A percentile compares a stretch with the other conserved stretches of the same genome.
Evolutionary conservation across 805 yeast genomes (phyloP).

Genomic region (Starmera pachycereana): DNA sequence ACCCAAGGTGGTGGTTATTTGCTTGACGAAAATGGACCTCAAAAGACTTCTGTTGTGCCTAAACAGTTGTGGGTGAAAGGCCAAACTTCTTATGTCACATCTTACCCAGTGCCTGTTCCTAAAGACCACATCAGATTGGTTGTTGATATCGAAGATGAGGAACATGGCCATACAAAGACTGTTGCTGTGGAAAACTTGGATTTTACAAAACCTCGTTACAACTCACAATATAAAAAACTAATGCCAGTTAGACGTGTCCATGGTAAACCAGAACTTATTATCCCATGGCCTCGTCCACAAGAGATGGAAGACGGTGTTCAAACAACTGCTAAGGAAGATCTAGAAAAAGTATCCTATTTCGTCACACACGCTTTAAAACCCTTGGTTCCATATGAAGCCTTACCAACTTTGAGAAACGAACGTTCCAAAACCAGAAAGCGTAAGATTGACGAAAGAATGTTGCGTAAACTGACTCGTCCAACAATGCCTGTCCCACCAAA

Average conservation of each 20-base stretch:
- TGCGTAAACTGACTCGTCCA: conserved; percentile 54
- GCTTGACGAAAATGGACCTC: conserved; percentile 60
- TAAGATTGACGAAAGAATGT: conserved; percentile 50
- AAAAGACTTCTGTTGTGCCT: conserved; percentile 57
- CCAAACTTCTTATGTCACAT: conserved; percentile 61
- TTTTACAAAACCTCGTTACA: conserved; percentile 62
- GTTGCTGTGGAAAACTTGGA: conserved; percentile 72
- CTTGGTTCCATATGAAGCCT: conserved; percentile 60
- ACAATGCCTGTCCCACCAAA: conserved; percentile 64
- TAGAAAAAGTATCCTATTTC: conserved; percentile 64
- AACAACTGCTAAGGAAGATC: conserved; percentile 46
- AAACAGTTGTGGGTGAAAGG: conserved; percentile 62
- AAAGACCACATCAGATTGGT: conserved; percentile 61
- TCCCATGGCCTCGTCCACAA: conserved; percentile 87
- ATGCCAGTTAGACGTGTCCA: conserved; percentile 71
- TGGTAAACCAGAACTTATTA: conserved; percentile 54
- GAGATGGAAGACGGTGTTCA: conserved; percentile 42
- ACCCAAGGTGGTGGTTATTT: conserved; percentile 51
- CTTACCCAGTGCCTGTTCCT: conserved; percentile 55
- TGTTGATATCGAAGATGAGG: conserved; percentile 60
- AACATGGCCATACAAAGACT: conserved; percentile 47
- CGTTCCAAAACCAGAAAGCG: conserved; percentile 58
- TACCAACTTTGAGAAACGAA: conserved; percentile 66
- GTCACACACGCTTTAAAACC: conserved; percentile 55
- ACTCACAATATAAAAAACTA: conserved; percentile 59